Evolutionary conservation across 2,329 filamentous ascomycete genomes (phyloP).

Genomic region (Cladorrhinum sp.): DNA sequence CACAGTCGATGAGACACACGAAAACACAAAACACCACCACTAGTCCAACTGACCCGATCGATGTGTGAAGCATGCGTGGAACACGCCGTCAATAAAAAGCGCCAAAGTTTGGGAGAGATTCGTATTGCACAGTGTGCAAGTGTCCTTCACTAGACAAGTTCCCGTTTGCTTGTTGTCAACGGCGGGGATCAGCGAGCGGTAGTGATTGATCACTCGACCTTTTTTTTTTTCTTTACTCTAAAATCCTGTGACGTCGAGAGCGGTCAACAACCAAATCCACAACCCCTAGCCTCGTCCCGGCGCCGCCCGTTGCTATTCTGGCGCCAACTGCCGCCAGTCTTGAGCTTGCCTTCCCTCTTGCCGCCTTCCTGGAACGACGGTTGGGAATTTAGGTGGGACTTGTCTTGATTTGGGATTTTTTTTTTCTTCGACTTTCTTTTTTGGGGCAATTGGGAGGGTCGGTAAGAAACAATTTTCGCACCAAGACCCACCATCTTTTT

Average conservation of each 20-base stretch:
- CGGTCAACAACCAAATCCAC: not conserved
- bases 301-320: not conserved
- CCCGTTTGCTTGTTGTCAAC: not conserved
- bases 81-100: not conserved
- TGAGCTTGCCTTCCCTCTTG: not conserved
- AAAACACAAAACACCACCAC: not conserved
- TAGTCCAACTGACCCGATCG: not conserved
- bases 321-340: constrained; percentile 9
- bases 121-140: too few relatives aligned
- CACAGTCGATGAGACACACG: not conserved
- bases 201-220: too few relatives aligned
- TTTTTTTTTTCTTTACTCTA: not conserved
- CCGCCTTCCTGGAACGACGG: not conserved
- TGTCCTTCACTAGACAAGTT: not conserved
- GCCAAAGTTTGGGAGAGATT: not conserved
- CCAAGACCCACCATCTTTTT: not conserved
- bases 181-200: too few relatives aligned
- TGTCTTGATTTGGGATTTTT: constrained; percentile 2
- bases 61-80: not conserved
- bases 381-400: not conserved
- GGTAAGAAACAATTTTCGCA: not conserved
- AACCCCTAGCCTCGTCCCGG: not conserved
- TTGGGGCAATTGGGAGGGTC: not conserved
- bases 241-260: not conserved
- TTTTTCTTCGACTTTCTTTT: not conserved